A percentile compares a stretch with the other conserved stretches of the same genome.
Evolutionary conservation across 257 asterid species (phyloP).

Genomic region (Gentiana macrophylla): DNA sequence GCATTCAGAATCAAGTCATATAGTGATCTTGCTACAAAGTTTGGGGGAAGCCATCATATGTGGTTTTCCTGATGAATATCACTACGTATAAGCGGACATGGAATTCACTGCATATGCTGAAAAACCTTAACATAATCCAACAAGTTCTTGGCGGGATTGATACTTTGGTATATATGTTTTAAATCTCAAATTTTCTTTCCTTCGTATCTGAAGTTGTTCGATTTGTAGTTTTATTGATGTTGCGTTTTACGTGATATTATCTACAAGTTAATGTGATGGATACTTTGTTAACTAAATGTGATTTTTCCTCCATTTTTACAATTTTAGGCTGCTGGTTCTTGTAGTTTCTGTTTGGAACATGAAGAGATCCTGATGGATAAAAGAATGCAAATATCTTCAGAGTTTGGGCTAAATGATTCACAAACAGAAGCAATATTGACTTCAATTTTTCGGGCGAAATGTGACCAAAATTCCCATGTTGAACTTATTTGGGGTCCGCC

Average conservation of each 20-base stretch:
- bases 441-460: slow-evolving; percentile 8
- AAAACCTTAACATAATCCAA: slow-evolving; percentile 22
- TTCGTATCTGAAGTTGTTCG: no score
- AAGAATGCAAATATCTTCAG: neutral
- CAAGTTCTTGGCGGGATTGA: slow-evolving; percentile 17
- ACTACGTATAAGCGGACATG: slow-evolving; percentile 33
- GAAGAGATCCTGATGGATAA: neutral
- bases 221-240: no score
- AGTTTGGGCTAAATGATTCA: slow-evolving; percentile 14
- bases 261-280: no score
- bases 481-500: slow-evolving; percentile 56
- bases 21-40: slow-evolving; percentile 5
- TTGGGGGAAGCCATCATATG: slow-evolving; percentile 11
- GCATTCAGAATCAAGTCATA: slow-evolving; percentile 20
- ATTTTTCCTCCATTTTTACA: no score
- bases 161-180: slow-evolving; percentile 19
- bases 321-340: slow-evolving; percentile 6
- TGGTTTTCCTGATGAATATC: slow-evolving; percentile 33
- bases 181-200: no score
- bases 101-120: slow-evolving; percentile 28
- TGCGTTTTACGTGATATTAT: no score
- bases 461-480: slow-evolving; percentile 14
- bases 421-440: slow-evolving; percentile 14
- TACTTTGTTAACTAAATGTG: no score
- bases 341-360: slow-evolving; percentile 4